These are phyloP conservation scores for Phanerodontia chrysosporium DNA, from an alignment of 768 basidiomycete genomes.

Conservation along the genomic window DNA sequence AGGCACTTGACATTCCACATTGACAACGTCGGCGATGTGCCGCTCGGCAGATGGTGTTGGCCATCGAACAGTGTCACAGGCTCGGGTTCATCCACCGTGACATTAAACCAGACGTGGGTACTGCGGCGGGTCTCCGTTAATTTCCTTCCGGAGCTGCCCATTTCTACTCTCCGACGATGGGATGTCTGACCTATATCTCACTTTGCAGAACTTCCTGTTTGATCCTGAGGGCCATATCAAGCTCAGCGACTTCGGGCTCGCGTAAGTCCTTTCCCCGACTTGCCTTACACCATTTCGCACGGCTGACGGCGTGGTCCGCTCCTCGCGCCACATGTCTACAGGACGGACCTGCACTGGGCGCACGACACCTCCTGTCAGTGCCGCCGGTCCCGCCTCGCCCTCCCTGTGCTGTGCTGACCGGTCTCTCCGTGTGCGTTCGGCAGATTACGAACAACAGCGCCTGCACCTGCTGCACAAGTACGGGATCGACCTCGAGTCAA, in stretches of 20 bases:
- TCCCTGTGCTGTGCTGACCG: neutral
- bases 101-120: conserved; percentile 87
- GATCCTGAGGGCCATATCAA: conserved; percentile 90
- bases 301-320: conserved; percentile 4
- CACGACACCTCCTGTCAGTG: conserved; percentile 86
- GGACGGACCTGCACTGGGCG: conserved; percentile 93
- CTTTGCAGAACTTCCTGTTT: conserved; percentile 86
- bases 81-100: conserved; percentile 97
- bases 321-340: conserved; percentile 26
- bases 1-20: neutral
- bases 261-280: conserved; percentile 51
- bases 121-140: conserved; percentile 6
- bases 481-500: conserved; percentile 91
- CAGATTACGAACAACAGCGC: conserved; percentile 94
- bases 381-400: conserved; percentile 16
- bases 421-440: conserved; percentile 6
- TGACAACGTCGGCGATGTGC: conserved; percentile 1
- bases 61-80: conserved; percentile 89
- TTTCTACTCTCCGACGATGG: neutral
- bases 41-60: conserved; percentile 76
- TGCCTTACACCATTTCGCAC: conserved; percentile 1
- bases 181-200: conserved; percentile 15
- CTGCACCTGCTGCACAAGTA: conserved; percentile 84
- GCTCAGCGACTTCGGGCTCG: conserved; percentile 93
- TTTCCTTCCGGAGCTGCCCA: conserved; percentile 4